phyloP scores from a whole-genome alignment of 139 green algal genomes.

The Chlorella sp. region DNA sequence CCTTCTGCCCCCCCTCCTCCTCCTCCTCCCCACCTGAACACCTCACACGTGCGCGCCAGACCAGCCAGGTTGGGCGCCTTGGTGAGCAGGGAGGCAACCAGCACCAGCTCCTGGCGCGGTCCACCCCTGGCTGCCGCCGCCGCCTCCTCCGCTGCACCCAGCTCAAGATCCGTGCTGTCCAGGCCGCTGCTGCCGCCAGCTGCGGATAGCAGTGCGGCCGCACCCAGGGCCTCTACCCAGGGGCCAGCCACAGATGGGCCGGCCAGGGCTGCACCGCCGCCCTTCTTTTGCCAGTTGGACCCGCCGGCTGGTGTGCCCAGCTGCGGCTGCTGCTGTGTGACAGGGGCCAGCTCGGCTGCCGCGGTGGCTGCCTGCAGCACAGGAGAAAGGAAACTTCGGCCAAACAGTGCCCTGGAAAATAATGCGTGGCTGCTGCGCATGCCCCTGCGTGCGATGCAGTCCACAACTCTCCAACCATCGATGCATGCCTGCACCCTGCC shows the following conservation, averaged over 20 bases:
- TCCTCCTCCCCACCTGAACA: slow-evolving; percentile 42
- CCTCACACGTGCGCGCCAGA: slow-evolving; percentile 90
- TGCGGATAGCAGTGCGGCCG: neutral
- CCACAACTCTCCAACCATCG: too few relatives aligned
- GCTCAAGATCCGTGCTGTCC: slow-evolving; percentile 23
- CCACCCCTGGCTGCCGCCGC: slow-evolving; percentile 10
- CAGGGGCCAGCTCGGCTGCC: neutral
- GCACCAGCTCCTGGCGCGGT: slow-evolving; percentile 76
- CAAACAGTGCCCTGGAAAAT: too few relatives aligned
- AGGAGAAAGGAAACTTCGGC: too few relatives aligned
- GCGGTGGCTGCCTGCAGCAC: neutral
- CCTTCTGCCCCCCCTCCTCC: too few relatives aligned
- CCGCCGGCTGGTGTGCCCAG: neutral
- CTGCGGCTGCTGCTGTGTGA: neutral
- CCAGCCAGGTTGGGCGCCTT: slow-evolving; percentile 93
- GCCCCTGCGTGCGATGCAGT: too few relatives aligned
- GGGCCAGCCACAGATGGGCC: neutral
- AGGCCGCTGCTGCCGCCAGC: neutral
- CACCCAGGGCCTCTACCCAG: slow-evolving; percentile 25
- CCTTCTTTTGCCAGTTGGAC: slow-evolving; percentile 38
- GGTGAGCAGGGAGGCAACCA: slow-evolving; percentile 91
- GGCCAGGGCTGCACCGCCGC: neutral
- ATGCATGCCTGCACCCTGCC: too few relatives aligned
- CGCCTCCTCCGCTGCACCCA: slow-evolving; percentile 35
- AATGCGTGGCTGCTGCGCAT: too few relatives aligned